These are phyloP conservation scores for Dryas alaskensis DNA, from an alignment of 306 rosid species.

Conservation along the genomic window DNA sequence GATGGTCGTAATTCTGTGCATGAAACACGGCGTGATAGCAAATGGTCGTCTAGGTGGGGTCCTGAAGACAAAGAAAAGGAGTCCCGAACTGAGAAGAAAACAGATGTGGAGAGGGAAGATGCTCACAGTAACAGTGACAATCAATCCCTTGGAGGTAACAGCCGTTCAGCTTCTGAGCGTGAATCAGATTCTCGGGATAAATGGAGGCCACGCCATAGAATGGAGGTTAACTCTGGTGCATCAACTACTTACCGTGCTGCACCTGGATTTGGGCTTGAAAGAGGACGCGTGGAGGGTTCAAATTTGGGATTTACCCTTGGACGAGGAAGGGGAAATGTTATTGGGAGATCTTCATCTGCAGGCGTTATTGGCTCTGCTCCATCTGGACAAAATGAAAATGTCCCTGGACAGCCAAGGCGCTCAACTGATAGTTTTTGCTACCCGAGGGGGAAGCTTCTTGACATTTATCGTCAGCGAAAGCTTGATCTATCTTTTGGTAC, in stretches of 20 bases:
- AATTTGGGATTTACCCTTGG: slow-evolving; percentile 54
- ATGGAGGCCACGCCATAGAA: slow-evolving; percentile 71
- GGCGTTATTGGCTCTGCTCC: slow-evolving; percentile 31
- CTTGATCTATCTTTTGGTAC: slow-evolving; percentile 31
- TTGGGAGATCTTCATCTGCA: slow-evolving; percentile 40
- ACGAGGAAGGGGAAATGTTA: slow-evolving; percentile 44
- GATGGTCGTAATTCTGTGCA: slow-evolving; percentile 49
- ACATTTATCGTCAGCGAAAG: slow-evolving; percentile 48
- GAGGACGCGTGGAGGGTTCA: slow-evolving; percentile 52
- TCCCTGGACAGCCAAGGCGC: slow-evolving; percentile 37
- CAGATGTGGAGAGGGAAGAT: slow-evolving; percentile 53
- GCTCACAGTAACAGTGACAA: slow-evolving; percentile 38
- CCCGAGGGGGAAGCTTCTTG: slow-evolving; percentile 64
- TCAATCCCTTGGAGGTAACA: slow-evolving; percentile 37
- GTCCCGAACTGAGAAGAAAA: slow-evolving; percentile 42
- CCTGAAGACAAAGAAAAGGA: slow-evolving; percentile 69
- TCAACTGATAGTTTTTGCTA: slow-evolving; percentile 40
- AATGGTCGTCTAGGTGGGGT: slow-evolving; percentile 66
- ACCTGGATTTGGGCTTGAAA: slow-evolving; percentile 55
- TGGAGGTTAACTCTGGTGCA: slow-evolving; percentile 50
- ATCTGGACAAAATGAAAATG: slow-evolving; percentile 31
- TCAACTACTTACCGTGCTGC: slow-evolving; percentile 51
- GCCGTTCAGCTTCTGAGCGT: slow-evolving; percentile 51
- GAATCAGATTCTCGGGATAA: slow-evolving; percentile 59
- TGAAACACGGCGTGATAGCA: slow-evolving; percentile 55